A percentile compares a stretch with the other conserved stretches of the same genome.
phyloP scores from a whole-genome alignment of 2,329 filamentous ascomycete species.

The Pseudogymnoascus sp. region DNA sequence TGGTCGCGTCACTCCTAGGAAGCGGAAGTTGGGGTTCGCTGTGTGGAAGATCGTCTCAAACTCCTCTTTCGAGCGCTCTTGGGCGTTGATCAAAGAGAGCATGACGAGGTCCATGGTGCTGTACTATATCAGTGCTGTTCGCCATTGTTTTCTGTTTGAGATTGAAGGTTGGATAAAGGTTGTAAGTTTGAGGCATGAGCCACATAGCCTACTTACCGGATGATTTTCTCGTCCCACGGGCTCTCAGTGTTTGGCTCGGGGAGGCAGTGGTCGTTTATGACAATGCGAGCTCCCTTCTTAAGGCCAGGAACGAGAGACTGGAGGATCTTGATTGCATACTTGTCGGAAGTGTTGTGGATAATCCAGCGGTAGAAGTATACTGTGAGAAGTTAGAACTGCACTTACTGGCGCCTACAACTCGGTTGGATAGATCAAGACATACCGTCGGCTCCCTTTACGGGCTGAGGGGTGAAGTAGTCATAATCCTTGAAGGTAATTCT shows the following conservation, averaged over 20 bases:
- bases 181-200: neutral
- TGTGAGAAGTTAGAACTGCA: neutral
- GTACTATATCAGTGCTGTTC: neutral
- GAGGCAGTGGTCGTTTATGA: constrained; percentile 41
- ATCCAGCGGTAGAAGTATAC: constrained; percentile 41
- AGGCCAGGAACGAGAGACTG: constrained; percentile 46
- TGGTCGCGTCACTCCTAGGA: constrained; percentile 37
- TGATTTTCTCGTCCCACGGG: constrained; percentile 40
- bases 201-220: constrained; percentile 18
- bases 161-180: neutral
- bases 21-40: constrained; percentile 37
- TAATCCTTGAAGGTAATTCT: constrained; percentile 29
- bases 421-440: constrained; percentile 12
- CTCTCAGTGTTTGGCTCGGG: constrained; percentile 33
- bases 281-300: constrained; percentile 41
- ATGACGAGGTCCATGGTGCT: constrained; percentile 45
- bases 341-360: constrained; percentile 42
- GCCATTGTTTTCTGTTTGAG: neutral
- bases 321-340: constrained; percentile 35
- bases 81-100: constrained; percentile 44
- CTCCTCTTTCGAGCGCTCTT: constrained; percentile 42
- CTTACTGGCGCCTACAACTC: neutral
- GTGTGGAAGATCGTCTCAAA: constrained; percentile 39
- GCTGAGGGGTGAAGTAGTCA: constrained; percentile 40
- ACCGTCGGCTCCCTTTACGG: constrained; percentile 40